Evolutionary conservation across 208 protist species (phyloP).

Genomic region (Polymyxa betae): DNA sequence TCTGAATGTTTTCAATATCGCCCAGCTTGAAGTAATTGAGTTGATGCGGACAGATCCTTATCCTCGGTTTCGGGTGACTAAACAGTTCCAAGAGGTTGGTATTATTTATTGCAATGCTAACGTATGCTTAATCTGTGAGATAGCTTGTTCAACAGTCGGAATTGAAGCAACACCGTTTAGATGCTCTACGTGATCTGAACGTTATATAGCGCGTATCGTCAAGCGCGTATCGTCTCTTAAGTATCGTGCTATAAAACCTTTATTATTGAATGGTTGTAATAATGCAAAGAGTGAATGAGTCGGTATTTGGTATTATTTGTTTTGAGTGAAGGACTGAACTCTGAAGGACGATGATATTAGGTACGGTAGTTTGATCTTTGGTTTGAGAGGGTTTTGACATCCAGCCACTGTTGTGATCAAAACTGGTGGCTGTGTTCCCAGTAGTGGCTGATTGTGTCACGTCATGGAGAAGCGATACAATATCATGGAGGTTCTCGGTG

Average conservation of each 20-base stretch:
- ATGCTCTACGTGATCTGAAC: conserved; percentile 29
- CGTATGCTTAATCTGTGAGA: background rate
- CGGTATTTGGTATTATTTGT: no score
- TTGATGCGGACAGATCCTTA: conserved; percentile 44
- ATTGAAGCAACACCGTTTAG: background rate
- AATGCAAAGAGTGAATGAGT: no score
- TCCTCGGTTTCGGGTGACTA: conserved; percentile 24
- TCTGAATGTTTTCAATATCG: conserved; percentile 49
- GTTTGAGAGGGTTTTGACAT: no score
- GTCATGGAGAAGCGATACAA: conserved; percentile 80
- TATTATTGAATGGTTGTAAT: no score
- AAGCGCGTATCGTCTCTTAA: no score
- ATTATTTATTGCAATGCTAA: background rate
- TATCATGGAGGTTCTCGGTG: conserved; percentile 85
- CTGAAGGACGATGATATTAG: no score
- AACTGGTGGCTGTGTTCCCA: no score
- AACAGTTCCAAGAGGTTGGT: conserved; percentile 25
- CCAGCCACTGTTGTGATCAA: no score
- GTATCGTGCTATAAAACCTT: no score
- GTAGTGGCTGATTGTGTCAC: no score
- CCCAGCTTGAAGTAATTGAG: conserved; percentile 41
- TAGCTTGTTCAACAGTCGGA: background rate
- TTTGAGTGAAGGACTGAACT: no score
- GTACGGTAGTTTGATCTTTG: no score
- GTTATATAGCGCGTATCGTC: conserved; percentile 16